Base-by-base conservation (phyloP, 1,139 yeast genomes). In the Candida sp. region DNA sequence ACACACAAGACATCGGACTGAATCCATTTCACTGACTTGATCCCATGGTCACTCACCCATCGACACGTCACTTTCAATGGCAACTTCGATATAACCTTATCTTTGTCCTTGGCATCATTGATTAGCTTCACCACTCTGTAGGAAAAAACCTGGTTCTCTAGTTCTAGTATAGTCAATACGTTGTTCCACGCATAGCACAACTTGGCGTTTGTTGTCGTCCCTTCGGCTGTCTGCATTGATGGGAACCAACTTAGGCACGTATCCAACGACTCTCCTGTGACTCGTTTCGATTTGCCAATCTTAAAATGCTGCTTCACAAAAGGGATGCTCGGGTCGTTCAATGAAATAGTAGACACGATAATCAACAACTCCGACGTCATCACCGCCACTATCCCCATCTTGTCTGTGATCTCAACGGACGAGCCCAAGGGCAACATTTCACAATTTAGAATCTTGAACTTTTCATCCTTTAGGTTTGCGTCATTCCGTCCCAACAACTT, bases 121-220 rank as follows among this genome's bases (percentile, higher is more conserved):
- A 79, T 54, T 0, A 66, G 63, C 34, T 59, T 63, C 12, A 67
- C 48, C 23, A 72, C 59, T 52, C 71, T 72, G 0, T 50, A 8
- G 1, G 78, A 76, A 8, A 75, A 54, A 2, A 64, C 52, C 2
- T 58, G 44, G 54, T 72, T 71, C 38, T 69, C 69, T 1, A 88
- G 63, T 54, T 87, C 90, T 28, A 86, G 57, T 0, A 89, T 66
- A 0, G 84, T 78, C 46, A 89, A 60, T 11, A 75, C 73, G 55
- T 84, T 84, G 26, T 83, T 75, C 89, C 92, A 88, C 37, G 88
- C 73, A 60, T 84, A 88, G 0, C 89, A 93, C 41, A 90, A 66
- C 52, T 77, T 71, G 0, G 93, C 84, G 37, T 69, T 67, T 47
- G 66, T 54, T 4, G 63, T 38, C 23, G 56, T 53, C 3, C 59